Evolutionary conservation across 2,329 filamentous ascomycete genomes (phyloP).

Genomic region (Aspergillus fischeri): DNA sequence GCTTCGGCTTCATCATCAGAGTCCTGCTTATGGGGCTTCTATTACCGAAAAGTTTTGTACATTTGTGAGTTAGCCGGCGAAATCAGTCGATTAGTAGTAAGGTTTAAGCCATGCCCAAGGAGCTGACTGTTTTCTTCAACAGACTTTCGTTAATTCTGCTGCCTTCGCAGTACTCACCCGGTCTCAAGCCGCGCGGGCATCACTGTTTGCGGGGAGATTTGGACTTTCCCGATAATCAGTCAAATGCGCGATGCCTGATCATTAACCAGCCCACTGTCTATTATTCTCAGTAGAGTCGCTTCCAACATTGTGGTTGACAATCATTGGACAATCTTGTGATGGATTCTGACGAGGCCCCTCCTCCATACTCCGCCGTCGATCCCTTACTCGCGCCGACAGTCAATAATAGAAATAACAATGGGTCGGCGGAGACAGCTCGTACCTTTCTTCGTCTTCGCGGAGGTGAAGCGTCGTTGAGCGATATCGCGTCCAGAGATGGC

Average conservation of each 20-base stretch:
- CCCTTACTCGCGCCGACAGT: constrained; percentile 26
- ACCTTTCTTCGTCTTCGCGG: constrained; percentile 17
- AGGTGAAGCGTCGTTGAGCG: constrained; percentile 14
- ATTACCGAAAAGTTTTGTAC: neutral
- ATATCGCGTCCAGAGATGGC: constrained; percentile 11
- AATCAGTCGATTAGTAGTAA: neutral
- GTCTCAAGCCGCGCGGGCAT: neutral
- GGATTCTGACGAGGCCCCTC: constrained; percentile 38
- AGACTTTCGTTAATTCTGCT: constrained; percentile 26
- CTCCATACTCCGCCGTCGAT: constrained; percentile 40
- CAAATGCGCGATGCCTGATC: constrained; percentile 14
- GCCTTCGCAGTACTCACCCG: constrained; percentile 19
- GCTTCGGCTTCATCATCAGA: neutral
- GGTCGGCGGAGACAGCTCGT: constrained; percentile 9
- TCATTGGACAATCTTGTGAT: constrained; percentile 16
- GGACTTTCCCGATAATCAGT: neutral
- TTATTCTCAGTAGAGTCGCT: neutral
- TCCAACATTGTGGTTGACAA: neutral
- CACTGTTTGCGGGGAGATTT: neutral
- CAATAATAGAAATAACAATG: constrained; percentile 15
- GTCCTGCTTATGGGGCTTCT: neutral
- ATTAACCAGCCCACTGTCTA: constrained; percentile 5
- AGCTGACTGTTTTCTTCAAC: neutral
- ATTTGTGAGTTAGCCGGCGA: neutral
- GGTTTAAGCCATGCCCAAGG: neutral